Conservation (phyloP, 257 asterid species). For the Solanum corneliomulleri region DNA sequence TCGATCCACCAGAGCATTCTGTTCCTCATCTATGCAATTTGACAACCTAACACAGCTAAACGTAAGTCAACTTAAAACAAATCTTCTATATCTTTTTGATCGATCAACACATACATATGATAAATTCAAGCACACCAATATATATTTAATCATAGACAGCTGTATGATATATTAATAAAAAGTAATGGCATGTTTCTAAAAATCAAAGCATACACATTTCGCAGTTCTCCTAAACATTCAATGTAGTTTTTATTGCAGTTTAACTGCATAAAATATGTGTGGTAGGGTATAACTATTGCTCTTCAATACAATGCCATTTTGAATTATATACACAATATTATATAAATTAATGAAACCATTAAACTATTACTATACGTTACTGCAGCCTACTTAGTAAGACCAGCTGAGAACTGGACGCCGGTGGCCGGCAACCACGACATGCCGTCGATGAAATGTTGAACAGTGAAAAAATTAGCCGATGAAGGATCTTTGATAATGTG, state of each 20-base stretch:
- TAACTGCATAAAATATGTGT: not conserved
- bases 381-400: constrained; percentile 20
- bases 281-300: not conserved
- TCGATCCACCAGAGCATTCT: not conserved
- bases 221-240: not conserved
- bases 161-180: not conserved
- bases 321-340: not conserved
- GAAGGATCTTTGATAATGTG: constrained; percentile 54
- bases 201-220: not conserved
- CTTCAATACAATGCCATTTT: not conserved
- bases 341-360: not conserved
- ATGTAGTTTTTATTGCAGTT: not conserved
- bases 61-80: not conserved
- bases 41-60: not conserved
- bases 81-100: not conserved
- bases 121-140: not conserved
- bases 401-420: constrained; percentile 60
- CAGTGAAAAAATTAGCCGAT: constrained; percentile 58
- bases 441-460: constrained; percentile 63
- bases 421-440: constrained; percentile 86
- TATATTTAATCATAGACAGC: not conserved
- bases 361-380: not conserved
- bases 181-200: not conserved
- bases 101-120: not conserved
- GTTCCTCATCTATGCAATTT: not conserved